Base-by-base conservation (phyloP, 2,329 filamentous ascomycete genomes). In the Penicillium expansum region DNA sequence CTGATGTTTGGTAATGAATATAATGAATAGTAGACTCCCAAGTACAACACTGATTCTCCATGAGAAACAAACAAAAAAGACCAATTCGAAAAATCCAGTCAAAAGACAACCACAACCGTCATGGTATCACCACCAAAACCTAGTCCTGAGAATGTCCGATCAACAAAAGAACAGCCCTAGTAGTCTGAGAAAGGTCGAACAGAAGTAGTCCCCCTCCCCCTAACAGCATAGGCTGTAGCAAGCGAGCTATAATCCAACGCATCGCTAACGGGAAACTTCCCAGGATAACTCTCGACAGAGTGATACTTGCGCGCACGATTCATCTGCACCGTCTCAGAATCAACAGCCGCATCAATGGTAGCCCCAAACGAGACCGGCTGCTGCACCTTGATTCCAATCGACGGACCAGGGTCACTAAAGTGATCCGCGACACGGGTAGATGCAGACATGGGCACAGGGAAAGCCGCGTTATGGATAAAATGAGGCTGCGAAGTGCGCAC, bases 181-280 rank as follows among this genome's bases (percentile, higher is more conserved):
- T 66, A 66, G 54, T 72, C 70, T 11, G 71, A 71, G 54, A 71
- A 72, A 14, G 71, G 70, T 37, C 70, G 58, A 38, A 69, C 69
- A 33, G 63, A 63, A 30, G 64, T 71, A 44, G 57, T 64, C 18
- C 63, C 66, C 33, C 55, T 62, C 24, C 63, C 63, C n/a, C 61
- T 60, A 47, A 71, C 57, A 22, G 61, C 60, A 29, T 59, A 58
- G 14, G 65, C 66, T 7, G 64, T 67, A 4, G 67, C 70, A 59
- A 71, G 48, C 7, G 58, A 62, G 48, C 63, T 67, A 52, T 56
- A 62, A 27, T 68, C 67, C 59, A 67, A 16, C 1, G 62, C 57
- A 52, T 71, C 70, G 35, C 71, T 73, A 5, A 72, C 65, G 20
- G 71, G 71, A 43, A 71, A 73, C 33, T 64, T 62, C 2, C 70